Evolutionary conservation across 1,284 basidiomycete genomes (phyloP), one percentile per base, ranked within the genome.

Genomic region (Trichosporon inkin): DNA sequence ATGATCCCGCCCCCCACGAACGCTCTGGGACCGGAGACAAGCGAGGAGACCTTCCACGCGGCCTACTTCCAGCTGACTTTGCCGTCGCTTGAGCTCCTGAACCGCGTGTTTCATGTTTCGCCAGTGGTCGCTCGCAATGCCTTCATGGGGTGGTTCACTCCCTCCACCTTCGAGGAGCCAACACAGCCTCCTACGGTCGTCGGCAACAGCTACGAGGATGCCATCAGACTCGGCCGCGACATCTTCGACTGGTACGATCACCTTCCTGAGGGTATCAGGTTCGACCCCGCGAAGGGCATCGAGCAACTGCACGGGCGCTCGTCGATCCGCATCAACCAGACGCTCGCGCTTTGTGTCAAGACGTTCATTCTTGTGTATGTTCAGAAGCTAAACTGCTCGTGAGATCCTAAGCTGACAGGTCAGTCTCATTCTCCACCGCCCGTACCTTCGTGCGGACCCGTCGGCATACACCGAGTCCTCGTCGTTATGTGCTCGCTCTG

Each of bases 61-160:
- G 75, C 75, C 2, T 76, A 76, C 60, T 78, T 72, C 61, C 74
- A 76, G 51, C 64, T 79, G 41, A 75, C 76, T 0, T 72, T 79
- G 14, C 77, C 77, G 0, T 73, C 73, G 10, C 71, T 76, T 41
- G 76, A 78, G 59, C 66, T 78, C 1, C 67, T 75, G 17, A 71
- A 75, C 41, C 71, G 77, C 5, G 69, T 78, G 3, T 79, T 79
- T 64, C 71, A 68, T 17, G 68, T 72, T 37, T 68, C 72, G 28
- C 65, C 71, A 16, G 49, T 67, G 19, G 71, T 68, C 56, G 71
- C 71, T 6, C 67, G 75, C 44, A 37, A 61, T 28, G 69, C 67
- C 35, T 71, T 64, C n/a, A 70, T 71, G 28, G 73, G 72, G 10
- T 76, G 76, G 75, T 76, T 77, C 59, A 64, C 71, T 2, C 70